These are phyloP conservation scores for Volvox africanus DNA, from an alignment of 139 green algal genomes.

Conservation along the genomic window DNA sequence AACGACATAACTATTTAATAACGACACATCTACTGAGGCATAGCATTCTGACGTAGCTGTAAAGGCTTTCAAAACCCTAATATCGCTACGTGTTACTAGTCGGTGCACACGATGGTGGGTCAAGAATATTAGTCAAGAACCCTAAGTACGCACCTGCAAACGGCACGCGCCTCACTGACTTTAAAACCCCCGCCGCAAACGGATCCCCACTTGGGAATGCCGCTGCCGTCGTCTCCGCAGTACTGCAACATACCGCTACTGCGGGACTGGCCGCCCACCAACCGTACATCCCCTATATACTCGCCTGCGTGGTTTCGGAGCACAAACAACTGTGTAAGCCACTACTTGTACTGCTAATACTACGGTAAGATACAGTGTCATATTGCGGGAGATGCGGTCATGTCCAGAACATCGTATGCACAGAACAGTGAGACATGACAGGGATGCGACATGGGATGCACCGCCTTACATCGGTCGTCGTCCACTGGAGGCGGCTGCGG, in stretches of 20 bases:
- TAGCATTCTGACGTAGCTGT: not conserved
- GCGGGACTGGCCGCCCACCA: not conserved
- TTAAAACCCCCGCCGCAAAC: conserved; percentile 4
- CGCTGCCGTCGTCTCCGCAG: not conserved
- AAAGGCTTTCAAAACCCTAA: no score
- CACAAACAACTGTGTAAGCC: no score
- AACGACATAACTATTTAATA: no score
- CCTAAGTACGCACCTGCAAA: not conserved
- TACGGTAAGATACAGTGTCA: no score
- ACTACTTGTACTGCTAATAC: no score
- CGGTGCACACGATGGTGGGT: not conserved
- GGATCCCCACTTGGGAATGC: not conserved
- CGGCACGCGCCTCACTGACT: not conserved
- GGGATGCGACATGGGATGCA: no score
- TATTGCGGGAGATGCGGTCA: no score
- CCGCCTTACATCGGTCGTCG: not conserved
- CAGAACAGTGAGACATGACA: no score
- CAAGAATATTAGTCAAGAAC: no score
- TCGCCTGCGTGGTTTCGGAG: no score
- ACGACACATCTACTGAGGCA: not conserved
- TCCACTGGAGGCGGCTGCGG: not conserved
- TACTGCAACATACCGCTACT: conserved; percentile 19
- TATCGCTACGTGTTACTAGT: no score
- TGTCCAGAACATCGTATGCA: no score
- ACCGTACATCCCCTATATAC: not conserved